These are phyloP conservation scores for Bolboschoenus planiculmis DNA, from an alignment of 176 grass and related monocot genomes.

Conservation along the genomic window DNA sequence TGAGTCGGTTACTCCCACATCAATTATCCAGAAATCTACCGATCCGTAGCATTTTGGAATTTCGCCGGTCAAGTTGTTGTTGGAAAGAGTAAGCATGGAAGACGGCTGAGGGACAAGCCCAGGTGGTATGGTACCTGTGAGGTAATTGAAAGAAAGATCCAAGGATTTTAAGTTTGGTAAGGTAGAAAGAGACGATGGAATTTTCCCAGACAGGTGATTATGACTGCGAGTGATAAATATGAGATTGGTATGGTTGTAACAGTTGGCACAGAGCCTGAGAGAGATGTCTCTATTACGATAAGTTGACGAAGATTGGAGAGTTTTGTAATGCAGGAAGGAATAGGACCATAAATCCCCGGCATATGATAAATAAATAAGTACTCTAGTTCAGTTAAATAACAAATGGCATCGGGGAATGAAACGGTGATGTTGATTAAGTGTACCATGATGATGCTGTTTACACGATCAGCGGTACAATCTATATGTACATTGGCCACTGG, in stretches of 20 bases:
- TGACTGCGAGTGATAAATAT: background rate
- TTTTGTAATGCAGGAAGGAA: background rate
- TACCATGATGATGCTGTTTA: background rate
- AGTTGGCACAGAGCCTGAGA: background rate
- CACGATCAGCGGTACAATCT: background rate
- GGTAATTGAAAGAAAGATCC: background rate
- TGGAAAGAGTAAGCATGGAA: background rate
- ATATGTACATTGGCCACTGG: background rate
- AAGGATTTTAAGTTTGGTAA: background rate
- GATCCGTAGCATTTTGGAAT: background rate
- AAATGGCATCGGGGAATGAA: background rate
- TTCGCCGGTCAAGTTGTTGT: constrained; percentile 8
- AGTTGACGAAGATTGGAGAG: background rate
- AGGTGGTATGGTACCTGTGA: background rate
- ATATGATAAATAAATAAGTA: background rate
- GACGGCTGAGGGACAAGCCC: background rate
- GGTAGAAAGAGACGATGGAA: background rate
- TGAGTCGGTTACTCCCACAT: background rate
- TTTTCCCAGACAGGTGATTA: background rate
- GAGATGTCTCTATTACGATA: background rate
- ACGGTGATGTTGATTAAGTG: background rate
- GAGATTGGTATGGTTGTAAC: background rate
- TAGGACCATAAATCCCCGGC: background rate
- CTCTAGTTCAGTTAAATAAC: background rate
- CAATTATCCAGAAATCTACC: background rate